Percentiles rank a stretch among this genome's conserved stretches.
phyloP scores from a whole-genome alignment of 2,329 filamentous ascomycete species.

The Alternaria ventricosa region DNA sequence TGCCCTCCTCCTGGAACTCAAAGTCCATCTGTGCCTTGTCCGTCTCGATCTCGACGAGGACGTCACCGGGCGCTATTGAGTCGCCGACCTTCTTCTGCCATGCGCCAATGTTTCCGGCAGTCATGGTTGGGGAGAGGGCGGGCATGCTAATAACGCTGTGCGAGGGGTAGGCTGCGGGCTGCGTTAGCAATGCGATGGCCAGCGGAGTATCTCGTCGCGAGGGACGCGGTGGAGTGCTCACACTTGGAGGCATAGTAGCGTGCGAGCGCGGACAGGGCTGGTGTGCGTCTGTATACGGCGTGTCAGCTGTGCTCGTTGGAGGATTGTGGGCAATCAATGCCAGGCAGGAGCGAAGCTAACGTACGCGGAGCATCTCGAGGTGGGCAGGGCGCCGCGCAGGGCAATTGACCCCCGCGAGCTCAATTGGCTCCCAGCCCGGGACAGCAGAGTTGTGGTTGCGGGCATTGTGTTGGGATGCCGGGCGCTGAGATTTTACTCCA shows the following conservation, averaged over 20 bases:
- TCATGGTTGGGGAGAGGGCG: slow-evolving; percentile 97
- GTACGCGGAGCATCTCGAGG: slow-evolving; percentile 43
- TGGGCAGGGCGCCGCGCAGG: slow-evolving; percentile 54
- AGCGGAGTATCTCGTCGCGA: not conserved
- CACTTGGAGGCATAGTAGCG: slow-evolving; percentile 74
- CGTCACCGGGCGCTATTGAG: slow-evolving; percentile 84
- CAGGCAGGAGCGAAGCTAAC: slow-evolving; percentile 40
- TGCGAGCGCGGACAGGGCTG: slow-evolving; percentile 65
- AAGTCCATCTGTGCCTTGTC: slow-evolving; percentile 99
- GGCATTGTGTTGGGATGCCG: slow-evolving; percentile 59
- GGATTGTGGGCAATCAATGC: not conserved
- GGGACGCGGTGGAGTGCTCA: slow-evolving; percentile 48
- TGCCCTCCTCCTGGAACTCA: slow-evolving; percentile 98
- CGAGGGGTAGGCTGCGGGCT: slow-evolving; percentile 80
- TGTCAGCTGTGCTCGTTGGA: slow-evolving; percentile 33
- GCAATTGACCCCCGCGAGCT: slow-evolving; percentile 49
- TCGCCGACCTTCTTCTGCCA: slow-evolving; percentile 99
- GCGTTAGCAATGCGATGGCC: slow-evolving; percentile 38
- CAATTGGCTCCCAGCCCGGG: slow-evolving; percentile 54
- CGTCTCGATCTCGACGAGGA: slow-evolving; percentile 97
- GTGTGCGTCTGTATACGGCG: slow-evolving; percentile 49
- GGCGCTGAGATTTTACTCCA: slow-evolving; percentile 32
- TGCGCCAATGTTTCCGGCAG: slow-evolving; percentile 89
- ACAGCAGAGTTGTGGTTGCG: slow-evolving; percentile 55
- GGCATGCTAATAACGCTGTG: slow-evolving; percentile 98